Conservation (phyloP, 306 rosid species). For the Sindora glabra region DNA sequence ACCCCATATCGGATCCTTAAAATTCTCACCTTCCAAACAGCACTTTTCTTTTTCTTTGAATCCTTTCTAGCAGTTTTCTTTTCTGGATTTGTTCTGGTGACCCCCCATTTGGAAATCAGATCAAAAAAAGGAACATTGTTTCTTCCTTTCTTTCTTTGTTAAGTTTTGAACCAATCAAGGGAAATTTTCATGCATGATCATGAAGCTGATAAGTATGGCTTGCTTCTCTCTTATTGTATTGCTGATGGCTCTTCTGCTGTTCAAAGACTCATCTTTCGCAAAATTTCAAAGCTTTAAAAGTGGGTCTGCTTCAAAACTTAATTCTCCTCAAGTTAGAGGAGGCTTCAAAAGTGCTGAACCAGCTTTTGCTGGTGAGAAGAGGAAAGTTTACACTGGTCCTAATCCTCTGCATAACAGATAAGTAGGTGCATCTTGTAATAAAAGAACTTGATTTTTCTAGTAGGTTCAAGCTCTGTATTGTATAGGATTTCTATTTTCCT, state of each 20-base stretch:
- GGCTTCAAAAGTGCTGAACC: conserved; percentile 11
- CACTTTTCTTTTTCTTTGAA: background rate
- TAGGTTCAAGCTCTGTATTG: too few relatives aligned
- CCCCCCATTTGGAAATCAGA: conserved; percentile 27
- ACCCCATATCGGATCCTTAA: conserved; percentile 14
- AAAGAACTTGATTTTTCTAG: background rate
- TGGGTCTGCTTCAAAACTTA: conserved; percentile 18
- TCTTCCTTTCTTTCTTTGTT: conserved; percentile 12
- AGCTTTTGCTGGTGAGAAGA: conserved; percentile 46
- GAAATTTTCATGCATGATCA: conserved; percentile 29
- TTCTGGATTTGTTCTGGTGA: conserved; percentile 1
- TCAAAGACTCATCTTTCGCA: conserved; percentile 21
- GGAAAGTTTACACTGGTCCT: conserved; percentile 64
- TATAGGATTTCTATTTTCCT: background rate
- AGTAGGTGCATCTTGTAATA: conserved; percentile 2
- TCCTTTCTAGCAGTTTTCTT: too few relatives aligned
- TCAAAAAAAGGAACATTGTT: conserved; percentile 25
- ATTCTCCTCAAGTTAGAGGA: conserved; percentile 9
- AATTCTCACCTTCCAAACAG: background rate
- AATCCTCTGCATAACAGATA: conserved; percentile 73
- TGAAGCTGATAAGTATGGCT: conserved; percentile 29
- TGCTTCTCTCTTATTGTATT: conserved; percentile 28
- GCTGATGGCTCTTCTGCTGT: conserved; percentile 21
- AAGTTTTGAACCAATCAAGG: conserved; percentile 36
- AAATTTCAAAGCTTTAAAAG: conserved; percentile 26